Evolutionary conservation across 139 green algal species (phyloP).

Genomic region (Asterochloris erici): DNA sequence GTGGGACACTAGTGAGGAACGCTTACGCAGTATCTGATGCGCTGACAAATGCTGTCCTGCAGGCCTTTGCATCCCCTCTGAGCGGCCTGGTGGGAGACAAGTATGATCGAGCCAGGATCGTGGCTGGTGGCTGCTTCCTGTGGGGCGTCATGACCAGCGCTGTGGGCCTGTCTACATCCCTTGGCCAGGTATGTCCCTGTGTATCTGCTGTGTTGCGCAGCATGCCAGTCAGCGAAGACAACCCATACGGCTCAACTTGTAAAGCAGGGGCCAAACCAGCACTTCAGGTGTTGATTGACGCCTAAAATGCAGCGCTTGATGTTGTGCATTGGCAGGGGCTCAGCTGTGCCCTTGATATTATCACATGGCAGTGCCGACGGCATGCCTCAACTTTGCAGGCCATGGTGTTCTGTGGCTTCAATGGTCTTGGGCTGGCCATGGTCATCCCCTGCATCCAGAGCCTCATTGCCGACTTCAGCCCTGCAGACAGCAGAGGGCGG

Average conservation of each 20-base stretch:
- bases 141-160: conserved; percentile 74
- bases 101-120: conserved; percentile 53
- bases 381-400: conserved; percentile 22
- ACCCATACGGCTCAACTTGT: too few species aligned
- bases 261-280: too few species aligned
- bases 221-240: too few species aligned
- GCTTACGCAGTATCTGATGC: too few species aligned
- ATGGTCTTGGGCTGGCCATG: conserved; percentile 69
- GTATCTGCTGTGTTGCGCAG: too few species aligned
- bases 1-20: too few species aligned
- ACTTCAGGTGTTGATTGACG: too few species aligned
- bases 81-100: conserved; percentile 39
- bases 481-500: conserved; percentile 44
- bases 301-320: too few species aligned
- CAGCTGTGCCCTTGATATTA: not conserved
- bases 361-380: not conserved
- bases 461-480: conserved; percentile 68
- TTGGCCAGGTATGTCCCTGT: conserved; percentile 25
- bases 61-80: conserved; percentile 26
- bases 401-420: conserved; percentile 47
- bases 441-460: conserved; percentile 65
- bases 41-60: not conserved
- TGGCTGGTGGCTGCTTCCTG: conserved; percentile 60
- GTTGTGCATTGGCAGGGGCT: too few species aligned
- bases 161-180: conserved; percentile 50